Conservation (phyloP, 1,284 basidiomycete genomes). For the Stygiomarasmius scandens region DNA sequence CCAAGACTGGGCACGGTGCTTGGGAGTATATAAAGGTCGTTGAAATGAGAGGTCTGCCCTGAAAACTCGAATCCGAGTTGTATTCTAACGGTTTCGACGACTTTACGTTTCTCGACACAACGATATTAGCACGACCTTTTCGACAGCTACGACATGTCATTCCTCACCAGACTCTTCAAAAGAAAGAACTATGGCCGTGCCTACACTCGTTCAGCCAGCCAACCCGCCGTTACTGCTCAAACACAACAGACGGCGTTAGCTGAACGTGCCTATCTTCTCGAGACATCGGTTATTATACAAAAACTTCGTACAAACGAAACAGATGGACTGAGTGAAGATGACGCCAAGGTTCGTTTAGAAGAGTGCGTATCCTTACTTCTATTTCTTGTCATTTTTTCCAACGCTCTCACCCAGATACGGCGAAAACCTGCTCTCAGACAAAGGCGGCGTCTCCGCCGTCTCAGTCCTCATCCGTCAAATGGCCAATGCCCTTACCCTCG, state of each 20-base stretch:
- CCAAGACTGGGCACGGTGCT: background rate
- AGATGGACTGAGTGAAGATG: conserved; percentile 2
- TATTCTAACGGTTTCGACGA: background rate
- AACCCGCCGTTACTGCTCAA: background rate
- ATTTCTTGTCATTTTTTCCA: background rate
- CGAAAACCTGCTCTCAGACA: conserved; percentile 36
- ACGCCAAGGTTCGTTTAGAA: background rate
- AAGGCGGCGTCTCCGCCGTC: conserved; percentile 34
- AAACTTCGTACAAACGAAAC: background rate
- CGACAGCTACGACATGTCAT: background rate
- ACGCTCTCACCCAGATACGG: conserved; percentile 24
- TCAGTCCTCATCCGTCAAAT: conserved; percentile 36
- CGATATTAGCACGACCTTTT: too few relatives aligned
- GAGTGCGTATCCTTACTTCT: background rate
- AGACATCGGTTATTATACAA: background rate
- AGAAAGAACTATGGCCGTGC: conserved; percentile 1
- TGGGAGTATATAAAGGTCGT: background rate
- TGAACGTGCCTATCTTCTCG: conserved; percentile 3
- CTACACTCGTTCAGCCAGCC: background rate
- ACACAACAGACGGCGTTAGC: background rate
- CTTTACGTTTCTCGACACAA: too few relatives aligned
- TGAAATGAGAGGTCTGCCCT: background rate
- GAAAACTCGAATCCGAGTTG: background rate
- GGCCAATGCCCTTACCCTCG: conserved; percentile 42
- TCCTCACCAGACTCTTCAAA: background rate